Evolutionary conservation across 768 basidiomycete species (phyloP).

Genomic region (Phlegmacium glaucopus): DNA sequence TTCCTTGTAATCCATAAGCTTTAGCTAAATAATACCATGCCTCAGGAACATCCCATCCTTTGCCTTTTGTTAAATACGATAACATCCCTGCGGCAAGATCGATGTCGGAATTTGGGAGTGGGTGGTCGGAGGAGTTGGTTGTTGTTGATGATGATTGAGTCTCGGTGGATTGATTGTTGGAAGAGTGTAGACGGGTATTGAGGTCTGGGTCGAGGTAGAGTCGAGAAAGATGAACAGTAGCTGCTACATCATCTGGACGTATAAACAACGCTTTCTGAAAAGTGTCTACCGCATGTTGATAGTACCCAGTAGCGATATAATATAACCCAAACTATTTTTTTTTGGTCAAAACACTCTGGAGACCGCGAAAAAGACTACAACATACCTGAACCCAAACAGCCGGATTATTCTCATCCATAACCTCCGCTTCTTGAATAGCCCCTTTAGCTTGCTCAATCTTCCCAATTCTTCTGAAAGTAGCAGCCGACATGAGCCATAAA

Average conservation of each 20-base stretch:
- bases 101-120: slow-evolving; percentile 37
- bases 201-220: slow-evolving; percentile 54
- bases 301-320: slow-evolving; percentile 54
- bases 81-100: slow-evolving; percentile 85
- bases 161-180: slow-evolving; percentile 5
- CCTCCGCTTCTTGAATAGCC: slow-evolving; percentile 94
- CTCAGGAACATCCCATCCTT: slow-evolving; percentile 90
- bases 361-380: slow-evolving; percentile 1
- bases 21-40: slow-evolving; percentile 93
- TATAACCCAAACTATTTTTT: slow-evolving; percentile 68
- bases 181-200: slow-evolving; percentile 12
- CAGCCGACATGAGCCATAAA: slow-evolving; percentile 92
- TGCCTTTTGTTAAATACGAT: slow-evolving; percentile 68
- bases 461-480: slow-evolving; percentile 86
- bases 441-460: slow-evolving; percentile 89
- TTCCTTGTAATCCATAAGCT: slow-evolving; percentile 71
- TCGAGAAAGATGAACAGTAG: slow-evolving; percentile 74
- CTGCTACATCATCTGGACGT: slow-evolving; percentile 71
- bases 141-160: slow-evolving; percentile 13
- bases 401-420: slow-evolving; percentile 79
- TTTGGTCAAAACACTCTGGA: background rate
- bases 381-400: slow-evolving; percentile 93
- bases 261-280: slow-evolving; percentile 91
- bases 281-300: slow-evolving; percentile 65
- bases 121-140: background rate